These are phyloP conservation scores for Ceratonia siliqua DNA, from an alignment of 306 rosid genomes.

Conservation along the genomic window DNA sequence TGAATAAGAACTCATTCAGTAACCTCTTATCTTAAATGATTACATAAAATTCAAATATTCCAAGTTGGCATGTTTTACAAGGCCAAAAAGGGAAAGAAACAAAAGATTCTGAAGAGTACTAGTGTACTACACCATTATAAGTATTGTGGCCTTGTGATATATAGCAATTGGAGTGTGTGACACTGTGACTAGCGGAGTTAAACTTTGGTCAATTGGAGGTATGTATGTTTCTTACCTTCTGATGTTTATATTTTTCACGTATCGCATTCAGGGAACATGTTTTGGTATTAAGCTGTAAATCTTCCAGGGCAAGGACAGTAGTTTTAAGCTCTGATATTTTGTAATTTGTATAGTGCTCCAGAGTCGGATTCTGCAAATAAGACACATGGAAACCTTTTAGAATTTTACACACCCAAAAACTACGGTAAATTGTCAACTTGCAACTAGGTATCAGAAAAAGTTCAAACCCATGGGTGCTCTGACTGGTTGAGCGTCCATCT, in stretches of 20 bases:
- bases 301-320: constrained; percentile 65
- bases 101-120: background rate
- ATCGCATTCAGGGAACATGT: too few relatives aligned
- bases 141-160: background rate
- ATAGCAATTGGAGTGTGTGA: background rate
- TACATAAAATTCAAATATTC: background rate
- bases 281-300: constrained; percentile 70
- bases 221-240: too few relatives aligned
- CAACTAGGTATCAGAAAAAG: constrained; percentile 8
- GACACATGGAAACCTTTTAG: constrained; percentile 14
- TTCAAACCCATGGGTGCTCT: constrained; percentile 77
- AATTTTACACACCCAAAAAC: background rate
- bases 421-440: background rate
- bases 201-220: too few relatives aligned
- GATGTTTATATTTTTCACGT: too few relatives aligned
- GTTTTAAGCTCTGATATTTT: constrained; percentile 59
- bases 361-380: constrained; percentile 66
- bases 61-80: background rate
- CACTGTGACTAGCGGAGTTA: background rate
- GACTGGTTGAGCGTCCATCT: constrained; percentile 76
- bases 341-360: constrained; percentile 78
- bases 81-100: background rate
- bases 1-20: background rate
- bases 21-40: background rate
- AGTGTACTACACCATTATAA: background rate